phyloP scores from a whole-genome alignment of 2,329 filamentous ascomycete species.

The Beauveria sp. region DNA sequence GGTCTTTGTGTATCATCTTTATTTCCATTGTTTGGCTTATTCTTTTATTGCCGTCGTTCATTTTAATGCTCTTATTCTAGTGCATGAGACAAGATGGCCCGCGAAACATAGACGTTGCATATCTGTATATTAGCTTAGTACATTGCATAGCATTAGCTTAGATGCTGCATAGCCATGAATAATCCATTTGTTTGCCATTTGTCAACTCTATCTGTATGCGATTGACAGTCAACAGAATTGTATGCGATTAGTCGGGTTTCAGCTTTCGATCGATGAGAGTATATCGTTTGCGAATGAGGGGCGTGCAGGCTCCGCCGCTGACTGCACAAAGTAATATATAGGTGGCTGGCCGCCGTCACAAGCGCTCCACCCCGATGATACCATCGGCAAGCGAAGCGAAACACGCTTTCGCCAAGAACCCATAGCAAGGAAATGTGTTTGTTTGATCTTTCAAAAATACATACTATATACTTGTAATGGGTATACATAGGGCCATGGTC shows the following conservation, averaged over 20 bases:
- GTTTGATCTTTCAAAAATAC: background rate
- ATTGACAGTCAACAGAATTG: too few species aligned
- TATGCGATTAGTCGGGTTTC: too few species aligned
- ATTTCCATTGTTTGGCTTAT: background rate
- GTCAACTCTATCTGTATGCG: too few species aligned
- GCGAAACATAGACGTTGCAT: background rate
- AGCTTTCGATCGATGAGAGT: too few species aligned
- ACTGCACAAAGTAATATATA: background rate
- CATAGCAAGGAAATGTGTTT: background rate
- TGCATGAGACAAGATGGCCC: background rate
- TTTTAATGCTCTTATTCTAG: background rate
- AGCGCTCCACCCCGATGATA: background rate
- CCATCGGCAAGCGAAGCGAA: background rate
- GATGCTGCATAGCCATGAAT: background rate
- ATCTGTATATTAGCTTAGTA: background rate
- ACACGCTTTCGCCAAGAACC: background rate
- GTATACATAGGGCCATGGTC: background rate
- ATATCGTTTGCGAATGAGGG: too few species aligned
- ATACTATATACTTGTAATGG: conserved; percentile 1
- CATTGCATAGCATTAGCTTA: background rate
- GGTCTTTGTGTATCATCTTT: background rate
- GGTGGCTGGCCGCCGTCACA: background rate
- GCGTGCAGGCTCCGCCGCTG: too few species aligned
- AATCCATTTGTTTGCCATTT: too few species aligned
- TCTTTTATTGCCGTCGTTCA: background rate